Base-by-base conservation (phyloP, 2,329 filamentous ascomycete genomes). In the Penicillium polonicum region DNA sequence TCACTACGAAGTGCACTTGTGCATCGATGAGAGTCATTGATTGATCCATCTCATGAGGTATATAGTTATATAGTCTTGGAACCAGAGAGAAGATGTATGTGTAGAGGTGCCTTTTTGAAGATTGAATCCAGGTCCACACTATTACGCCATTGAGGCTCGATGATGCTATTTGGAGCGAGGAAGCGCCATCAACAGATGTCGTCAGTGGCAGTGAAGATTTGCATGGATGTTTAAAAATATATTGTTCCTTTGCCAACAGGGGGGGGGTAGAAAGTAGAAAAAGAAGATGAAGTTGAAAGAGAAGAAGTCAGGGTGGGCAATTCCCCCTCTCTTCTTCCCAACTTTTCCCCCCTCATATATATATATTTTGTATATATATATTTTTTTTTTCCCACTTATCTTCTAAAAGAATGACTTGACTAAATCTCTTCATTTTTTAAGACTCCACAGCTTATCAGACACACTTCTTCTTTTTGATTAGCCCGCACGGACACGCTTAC, bases 391-490 rank as follows among this genome's bases (percentile, higher is more conserved):
- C 62, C 58, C 62, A 69, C 66, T 35, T 66, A 52, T 57, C 49
- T 63, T 65, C n/a, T 23, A 17, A 23, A 8, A 17, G 3, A 25
- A 10, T 1, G 13, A n/a, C 6, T 17, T 23, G 29, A 46, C 44
- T 46, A 46, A 46, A 33, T 48, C 57, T 58, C 55, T 21, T 27
- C 13, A 33, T 59, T 61, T 45, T 21, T 29, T 33, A 6, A 6
- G 31, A 65, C 56, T 38, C 78, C 73, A 39, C 74, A 75, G 57
- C 70, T 72, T 66, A 73, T 70, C 65, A 66, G 67, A 56, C 29
- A 21, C 19, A 29, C 5, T 9, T 17, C 33, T 8, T 7, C n/a
- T 19, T 33, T 31, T 48, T 29, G 29, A 45, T 35, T 48, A 23
- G 12, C 17, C 2, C 43, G 59, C 59, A 64, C 63, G 61, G 64